Base-by-base conservation (phyloP, 1,284 basidiomycete genomes). In the Athelia sp. region DNA sequence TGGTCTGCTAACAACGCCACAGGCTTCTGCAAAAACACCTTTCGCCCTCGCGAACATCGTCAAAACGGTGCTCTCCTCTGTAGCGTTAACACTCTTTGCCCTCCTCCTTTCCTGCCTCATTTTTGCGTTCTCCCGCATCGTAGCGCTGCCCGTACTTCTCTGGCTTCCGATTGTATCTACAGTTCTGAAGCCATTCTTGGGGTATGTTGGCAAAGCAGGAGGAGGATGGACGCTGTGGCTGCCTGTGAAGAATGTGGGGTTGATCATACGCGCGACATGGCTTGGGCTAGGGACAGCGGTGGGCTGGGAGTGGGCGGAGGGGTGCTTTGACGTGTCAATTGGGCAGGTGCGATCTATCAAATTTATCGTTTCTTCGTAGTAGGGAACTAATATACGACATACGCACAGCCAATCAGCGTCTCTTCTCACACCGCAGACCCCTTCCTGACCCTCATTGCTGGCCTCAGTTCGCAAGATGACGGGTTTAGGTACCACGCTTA, bases 221-320 rank as follows among this genome's bases (percentile, higher is more conserved):
- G 80, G 82, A 1, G 63, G 75, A 6, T 82, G 75, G 73, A 79
- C 76, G 0, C 40, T 83, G 10, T 57, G 68, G 1, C 68, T 84
- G 10, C 73, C 80, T 0, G 59, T 78, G 36, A 62, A 62, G 10
- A 70, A 84, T 52, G 53, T 72, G 24, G 53, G 66, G 1, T 63
- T 85, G 2, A 59, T 84, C 15, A 58, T 63, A 14, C 69, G 76
- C 19, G 67, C 75, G 0, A 82, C 75, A 64, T 70, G 67, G 23
- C 57, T 85, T 4, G 76, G 71, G 1, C 58, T 78, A 31, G 70
- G 70, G 9, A 85, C 76, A 4, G 54, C 79, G 2, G 62, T 70
- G 3, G 69, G 69, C 8, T 86, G 84, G 85, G 85, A 87, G 56
- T 69, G 78, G 10, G 68, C 81, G 0, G 80, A 84, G 47, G 66